Conservation (phyloP, 2,329 filamentous ascomycete species). For the Ascochyta viciae-villosae region DNA sequence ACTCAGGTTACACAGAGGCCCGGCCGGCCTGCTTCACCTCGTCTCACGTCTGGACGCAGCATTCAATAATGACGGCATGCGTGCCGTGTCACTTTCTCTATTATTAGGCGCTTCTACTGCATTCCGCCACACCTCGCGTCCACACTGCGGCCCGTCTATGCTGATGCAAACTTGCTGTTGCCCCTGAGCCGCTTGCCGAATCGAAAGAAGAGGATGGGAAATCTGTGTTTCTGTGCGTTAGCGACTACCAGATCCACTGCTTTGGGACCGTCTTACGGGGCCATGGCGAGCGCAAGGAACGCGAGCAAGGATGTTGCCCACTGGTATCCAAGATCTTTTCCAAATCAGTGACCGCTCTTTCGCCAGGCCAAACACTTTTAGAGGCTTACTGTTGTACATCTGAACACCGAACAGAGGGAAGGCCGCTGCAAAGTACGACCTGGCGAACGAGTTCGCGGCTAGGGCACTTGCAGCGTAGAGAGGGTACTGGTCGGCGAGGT, state of each 20-base stretch:
- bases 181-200: constrained; percentile 58
- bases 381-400: constrained; percentile 59
- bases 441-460: constrained; percentile 59
- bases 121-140: constrained; percentile 19
- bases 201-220: constrained; percentile 57
- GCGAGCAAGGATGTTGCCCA: constrained; percentile 58
- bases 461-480: constrained; percentile 59
- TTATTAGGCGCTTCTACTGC: constrained; percentile 35
- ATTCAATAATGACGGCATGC: constrained; percentile 44
- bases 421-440: constrained; percentile 57
- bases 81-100: constrained; percentile 46
- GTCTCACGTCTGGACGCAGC: constrained; percentile 45
- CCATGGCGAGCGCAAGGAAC: constrained; percentile 59
- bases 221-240: constrained; percentile 47
- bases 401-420: constrained; percentile 59
- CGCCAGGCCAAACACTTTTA: constrained; percentile 27
- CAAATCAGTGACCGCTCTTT: constrained; percentile 56
- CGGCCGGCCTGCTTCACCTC: constrained; percentile 33
- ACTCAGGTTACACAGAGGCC: constrained; percentile 37
- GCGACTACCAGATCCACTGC: constrained; percentile 36
- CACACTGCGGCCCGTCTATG: constrained; percentile 29
- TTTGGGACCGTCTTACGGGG: constrained; percentile 50
- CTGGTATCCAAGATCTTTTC: constrained; percentile 55
- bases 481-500: constrained; percentile 52
- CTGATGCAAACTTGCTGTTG: constrained; percentile 56